These are phyloP conservation scores for Sungouiella blattae DNA, from an alignment of 805 yeast species.

Conservation along the genomic window DNA sequence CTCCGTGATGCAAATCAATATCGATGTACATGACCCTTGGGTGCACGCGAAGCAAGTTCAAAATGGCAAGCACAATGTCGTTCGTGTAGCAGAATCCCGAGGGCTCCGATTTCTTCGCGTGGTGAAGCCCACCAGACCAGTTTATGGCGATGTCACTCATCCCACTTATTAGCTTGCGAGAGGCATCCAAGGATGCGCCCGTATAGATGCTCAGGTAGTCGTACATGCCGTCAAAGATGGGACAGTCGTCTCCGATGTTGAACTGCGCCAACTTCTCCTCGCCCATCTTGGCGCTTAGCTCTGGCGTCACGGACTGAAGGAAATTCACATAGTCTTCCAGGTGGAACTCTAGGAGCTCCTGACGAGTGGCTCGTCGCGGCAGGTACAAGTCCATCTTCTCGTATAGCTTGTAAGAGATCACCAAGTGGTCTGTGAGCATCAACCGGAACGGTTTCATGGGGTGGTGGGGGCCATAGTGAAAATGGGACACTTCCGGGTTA, in stretches of 20 bases:
- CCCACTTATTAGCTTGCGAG: conserved; percentile 78
- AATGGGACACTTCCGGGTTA: conserved; percentile 74
- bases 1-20: conserved; percentile 95
- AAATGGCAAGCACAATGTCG: conserved; percentile 86
- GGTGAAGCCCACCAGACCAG: conserved; percentile 96
- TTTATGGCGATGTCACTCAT: conserved; percentile 92
- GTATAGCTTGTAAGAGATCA: conserved; percentile 78
- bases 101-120: conserved; percentile 92
- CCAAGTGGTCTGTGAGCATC: conserved; percentile 90
- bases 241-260: conserved; percentile 92
- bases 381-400: conserved; percentile 86
- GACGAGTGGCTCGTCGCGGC: conserved; percentile 77
- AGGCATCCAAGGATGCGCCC: conserved; percentile 93
- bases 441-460: conserved; percentile 98
- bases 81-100: conserved; percentile 94
- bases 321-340: conserved; percentile 83
- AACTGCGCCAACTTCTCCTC: conserved; percentile 59
- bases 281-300: conserved; percentile 56
- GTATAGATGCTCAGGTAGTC: conserved; percentile 86
- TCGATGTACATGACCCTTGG: conserved; percentile 92
- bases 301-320: conserved; percentile 73
- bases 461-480: conserved; percentile 89
- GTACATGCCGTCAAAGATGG: conserved; percentile 91
- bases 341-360: conserved; percentile 80
- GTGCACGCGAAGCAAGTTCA: conserved; percentile 81